Base-by-base conservation (phyloP, 2,329 filamentous ascomycete genomes). In the Alternaria postmessia region DNA sequence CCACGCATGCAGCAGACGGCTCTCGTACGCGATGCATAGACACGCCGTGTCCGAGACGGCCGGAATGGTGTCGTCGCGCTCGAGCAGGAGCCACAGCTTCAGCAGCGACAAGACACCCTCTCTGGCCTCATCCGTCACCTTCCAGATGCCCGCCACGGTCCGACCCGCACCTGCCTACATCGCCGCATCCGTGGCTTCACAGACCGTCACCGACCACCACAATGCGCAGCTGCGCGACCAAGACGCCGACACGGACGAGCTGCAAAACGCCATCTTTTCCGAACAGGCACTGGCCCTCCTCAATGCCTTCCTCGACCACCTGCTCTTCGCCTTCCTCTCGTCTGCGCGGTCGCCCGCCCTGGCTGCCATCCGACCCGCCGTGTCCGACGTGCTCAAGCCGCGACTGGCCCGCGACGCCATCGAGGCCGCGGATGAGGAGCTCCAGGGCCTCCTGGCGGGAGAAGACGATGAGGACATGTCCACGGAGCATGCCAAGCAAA, bases 221-320 rank as follows among this genome's bases (percentile, higher is more conserved):
- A 91, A 94, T 73, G 88, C 86, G 67, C 89, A 91, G 73, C 85
- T 89, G 59, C 87, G 89, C 68, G 83, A 88, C 51, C 89, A 89
- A 84, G 88, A 91, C 72, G 86, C 90, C 63, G 86, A 91, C 67
- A 51, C 61, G 38, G 69, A 72, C 1, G 86, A 87, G 5, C 85
- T 85, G 58, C 89, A 91, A 67, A 88, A 89, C 18, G 91, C 91
- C 18, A 77, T 90, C 49, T 91, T 97, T 58, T 90, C 93, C 1
- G 83, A 86, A 2, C 85, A 86, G 28, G 92, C 95, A 0, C 82
- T 98, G 38, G 84, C 85, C 42, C 86, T 96, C 9, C 87, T 97
- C 74, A 99, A 99, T 80, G 89, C 87, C 71, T 99, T 99, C 75
- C 87, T 99, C 63, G 95, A 99, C 77, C 92, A 97, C 75, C 84